These are phyloP conservation scores for Rhynchosporium graminicola DNA, from an alignment of 2,329 filamentous ascomycete genomes.

Conservation along the genomic window DNA sequence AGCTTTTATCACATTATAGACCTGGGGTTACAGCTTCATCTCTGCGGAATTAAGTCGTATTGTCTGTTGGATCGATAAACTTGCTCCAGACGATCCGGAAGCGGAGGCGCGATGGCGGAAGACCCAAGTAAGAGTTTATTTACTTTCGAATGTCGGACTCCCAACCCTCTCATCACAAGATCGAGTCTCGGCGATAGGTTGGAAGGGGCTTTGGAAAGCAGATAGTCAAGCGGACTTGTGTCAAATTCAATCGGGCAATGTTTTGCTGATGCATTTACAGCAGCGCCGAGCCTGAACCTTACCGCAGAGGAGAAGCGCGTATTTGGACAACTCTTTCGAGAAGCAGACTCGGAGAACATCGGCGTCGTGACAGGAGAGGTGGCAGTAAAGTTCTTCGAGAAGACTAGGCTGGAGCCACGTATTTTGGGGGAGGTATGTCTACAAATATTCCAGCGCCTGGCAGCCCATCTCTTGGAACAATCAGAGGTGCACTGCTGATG, in stretches of 20 bases:
- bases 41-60: conserved; percentile 16
- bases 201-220: not conserved
- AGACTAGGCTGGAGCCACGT: conserved; percentile 83
- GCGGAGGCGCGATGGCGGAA: conserved; percentile 38
- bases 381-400: conserved; percentile 97
- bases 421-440: conserved; percentile 75
- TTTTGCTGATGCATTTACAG: conserved; percentile 40
- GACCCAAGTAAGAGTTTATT: conserved; percentile 42
- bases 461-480: not conserved
- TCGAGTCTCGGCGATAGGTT: not conserved
- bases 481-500: conserved; percentile 30
- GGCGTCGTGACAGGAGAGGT: conserved; percentile 95
- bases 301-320: conserved; percentile 89
- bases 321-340: conserved; percentile 89
- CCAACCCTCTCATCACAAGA: not conserved
- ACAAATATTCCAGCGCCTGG: not conserved
- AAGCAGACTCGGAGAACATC: conserved; percentile 87
- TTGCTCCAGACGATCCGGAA: conserved; percentile 21
- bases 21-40: conserved; percentile 27
- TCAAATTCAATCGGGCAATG: not conserved
- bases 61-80: conserved; percentile 11
- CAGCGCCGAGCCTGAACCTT: conserved; percentile 75
- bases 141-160: conserved; percentile 54
- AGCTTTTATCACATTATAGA: conserved; percentile 17
- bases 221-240: not conserved